phyloP scores from a whole-genome alignment of 768 basidiomycete genomes.

The Gloeostereum incarnatum region DNA sequence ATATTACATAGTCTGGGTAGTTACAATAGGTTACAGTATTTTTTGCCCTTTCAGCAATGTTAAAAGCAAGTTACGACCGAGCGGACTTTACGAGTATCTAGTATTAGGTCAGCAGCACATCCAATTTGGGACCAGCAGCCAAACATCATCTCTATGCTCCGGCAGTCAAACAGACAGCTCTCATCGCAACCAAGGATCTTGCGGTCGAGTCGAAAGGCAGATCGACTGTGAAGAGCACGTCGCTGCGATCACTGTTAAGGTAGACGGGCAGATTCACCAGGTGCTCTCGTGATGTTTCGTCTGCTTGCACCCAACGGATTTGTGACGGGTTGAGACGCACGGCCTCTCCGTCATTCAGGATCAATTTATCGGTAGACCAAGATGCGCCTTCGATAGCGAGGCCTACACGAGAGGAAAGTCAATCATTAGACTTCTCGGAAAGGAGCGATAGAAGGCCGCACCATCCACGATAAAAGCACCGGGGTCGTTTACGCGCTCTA shows the following conservation, averaged over 20 bases:
- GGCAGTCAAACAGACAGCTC: constrained; percentile 87
- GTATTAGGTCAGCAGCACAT: no score
- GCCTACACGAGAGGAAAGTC: constrained; percentile 45
- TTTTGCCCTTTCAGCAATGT: no score
- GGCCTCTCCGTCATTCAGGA: constrained; percentile 81
- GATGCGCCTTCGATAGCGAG: constrained; percentile 81
- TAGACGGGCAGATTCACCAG: constrained; percentile 86
- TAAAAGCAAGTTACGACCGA: no score
- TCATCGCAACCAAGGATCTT: constrained; percentile 67
- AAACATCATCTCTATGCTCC: constrained; percentile 54
- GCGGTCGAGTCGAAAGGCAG: constrained; percentile 67
- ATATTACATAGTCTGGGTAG: no score
- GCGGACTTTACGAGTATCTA: no score
- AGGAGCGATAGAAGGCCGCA: constrained; percentile 30
- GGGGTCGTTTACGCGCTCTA: constrained; percentile 72
- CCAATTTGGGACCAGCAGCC: no score
- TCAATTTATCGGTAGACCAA: constrained; percentile 59
- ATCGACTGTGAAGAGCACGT: constrained; percentile 86
- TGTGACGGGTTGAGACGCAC: constrained; percentile 75
- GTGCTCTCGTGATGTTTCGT: constrained; percentile 25
- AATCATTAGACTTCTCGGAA: constrained; percentile 2
- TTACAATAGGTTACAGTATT: no score
- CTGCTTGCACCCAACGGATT: constrained; percentile 73
- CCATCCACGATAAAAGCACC: constrained; percentile 84
- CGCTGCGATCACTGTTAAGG: constrained; percentile 81